Evolutionary conservation across 1,284 basidiomycete genomes (phyloP).

Genomic region (Heliocybe sulcata): DNA sequence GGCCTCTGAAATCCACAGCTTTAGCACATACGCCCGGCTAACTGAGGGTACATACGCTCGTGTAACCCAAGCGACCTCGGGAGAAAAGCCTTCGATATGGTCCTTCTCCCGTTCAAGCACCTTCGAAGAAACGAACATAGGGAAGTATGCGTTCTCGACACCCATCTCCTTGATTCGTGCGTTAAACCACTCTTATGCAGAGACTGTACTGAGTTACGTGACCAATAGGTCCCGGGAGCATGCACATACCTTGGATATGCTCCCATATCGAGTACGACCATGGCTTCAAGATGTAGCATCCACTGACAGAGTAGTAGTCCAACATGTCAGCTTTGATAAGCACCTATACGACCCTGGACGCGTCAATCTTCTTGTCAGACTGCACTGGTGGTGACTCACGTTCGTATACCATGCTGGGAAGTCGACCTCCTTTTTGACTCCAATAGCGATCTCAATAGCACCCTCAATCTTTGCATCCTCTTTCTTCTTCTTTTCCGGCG

Average conservation of each 20-base stretch:
- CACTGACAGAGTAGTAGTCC: conserved; percentile 98
- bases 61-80: conserved; percentile 99
- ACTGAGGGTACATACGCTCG: conserved; percentile 63
- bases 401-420: conserved; percentile 94
- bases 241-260: conserved; percentile 72
- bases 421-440: conserved; percentile 92
- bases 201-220: conserved; percentile 1
- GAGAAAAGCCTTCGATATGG: conserved; percentile 99
- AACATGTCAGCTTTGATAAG: conserved; percentile 98
- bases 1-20: conserved; percentile 48
- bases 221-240: background rate
- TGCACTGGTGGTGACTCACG: conserved; percentile 35
- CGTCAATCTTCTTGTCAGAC: background rate
- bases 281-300: conserved; percentile 97
- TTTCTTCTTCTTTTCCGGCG: conserved; percentile 48
- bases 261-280: conserved; percentile 99
- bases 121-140: conserved; percentile 94
- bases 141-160: conserved; percentile 98
- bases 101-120: conserved; percentile 97
- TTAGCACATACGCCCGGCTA: background rate
- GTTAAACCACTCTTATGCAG: conserved; percentile 79
- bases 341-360: conserved; percentile 46
- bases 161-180: conserved; percentile 88
- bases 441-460: conserved; percentile 86
- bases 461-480: conserved; percentile 81